phyloP scores from a whole-genome alignment of 257 asterid genomes.

The Primulina huaijiensis region DNA sequence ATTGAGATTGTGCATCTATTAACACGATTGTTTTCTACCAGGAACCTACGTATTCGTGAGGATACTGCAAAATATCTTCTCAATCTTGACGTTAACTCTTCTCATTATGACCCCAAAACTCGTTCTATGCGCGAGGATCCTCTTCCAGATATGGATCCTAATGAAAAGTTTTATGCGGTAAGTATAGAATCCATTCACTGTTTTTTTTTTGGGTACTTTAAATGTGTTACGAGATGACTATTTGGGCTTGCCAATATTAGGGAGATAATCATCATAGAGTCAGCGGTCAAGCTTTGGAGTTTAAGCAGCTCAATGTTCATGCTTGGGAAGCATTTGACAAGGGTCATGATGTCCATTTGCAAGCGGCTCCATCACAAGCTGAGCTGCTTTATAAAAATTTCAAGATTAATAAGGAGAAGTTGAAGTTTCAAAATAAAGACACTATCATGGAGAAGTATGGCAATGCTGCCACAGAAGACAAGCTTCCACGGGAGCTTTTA shows the following conservation, averaged over 20 bases:
- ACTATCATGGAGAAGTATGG: constrained; percentile 89
- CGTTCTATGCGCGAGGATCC: constrained; percentile 99
- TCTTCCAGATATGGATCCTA: constrained; percentile 94
- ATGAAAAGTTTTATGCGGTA: constrained; percentile 88
- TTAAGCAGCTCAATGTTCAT: constrained; percentile 90
- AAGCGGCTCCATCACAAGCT: constrained; percentile 99
- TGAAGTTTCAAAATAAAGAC: constrained; percentile 79
- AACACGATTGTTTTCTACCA: constrained; percentile 27
- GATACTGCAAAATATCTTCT: constrained; percentile 98
- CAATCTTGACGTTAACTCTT: constrained; percentile 87
- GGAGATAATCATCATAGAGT: constrained; percentile 84
- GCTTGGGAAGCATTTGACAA: constrained; percentile 98
- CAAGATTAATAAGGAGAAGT: constrained; percentile 70
- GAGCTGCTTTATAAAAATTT: constrained; percentile 80
- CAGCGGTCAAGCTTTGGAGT: constrained; percentile 97
- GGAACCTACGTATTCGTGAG: constrained; percentile 93
- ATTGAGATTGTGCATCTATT: constrained; percentile 10
- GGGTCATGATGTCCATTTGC: constrained; percentile 97
- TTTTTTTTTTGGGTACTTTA: constrained; percentile 1
- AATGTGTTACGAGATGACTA: not conserved
- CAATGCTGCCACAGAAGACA: constrained; percentile 85
- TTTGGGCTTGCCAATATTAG: constrained; percentile 28
- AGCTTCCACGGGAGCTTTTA: constrained; percentile 78
- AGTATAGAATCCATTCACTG: constrained; percentile 23
- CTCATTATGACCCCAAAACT: constrained; percentile 94